Evolutionary conservation across 192 early-diverging fungal species (phyloP), one percentile per base, ranked within the genome.

Genomic region (Coemansia sp.): DNA sequence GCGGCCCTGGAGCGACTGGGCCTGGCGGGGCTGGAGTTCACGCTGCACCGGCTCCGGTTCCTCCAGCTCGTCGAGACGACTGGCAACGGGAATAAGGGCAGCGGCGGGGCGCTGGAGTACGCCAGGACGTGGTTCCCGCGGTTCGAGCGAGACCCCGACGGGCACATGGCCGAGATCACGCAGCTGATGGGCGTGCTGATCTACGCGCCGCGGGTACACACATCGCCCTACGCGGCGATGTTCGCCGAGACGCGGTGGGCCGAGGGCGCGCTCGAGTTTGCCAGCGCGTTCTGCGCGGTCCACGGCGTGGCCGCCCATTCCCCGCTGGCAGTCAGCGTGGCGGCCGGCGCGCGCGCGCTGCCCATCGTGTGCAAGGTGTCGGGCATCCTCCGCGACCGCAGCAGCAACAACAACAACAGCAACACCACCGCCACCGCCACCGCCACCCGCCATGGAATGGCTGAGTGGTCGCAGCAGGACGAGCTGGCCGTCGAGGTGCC

Each of bases 401-500:
- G 81, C 31, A n/a, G n/a, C n/a, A n/a, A n/a, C n/a, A n/a, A n/a
- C n/a, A n/a, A n/a, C n/a, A n/a, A n/a, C n/a, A n/a, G n/a, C n/a
- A n/a, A n/a, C n/a, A n/a, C n/a, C n/a, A n/a, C n/a, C n/a, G n/a
- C n/a, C n/a, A n/a, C n/a, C n/a, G n/a, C n/a, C n/a, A n/a, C n/a
- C n/a, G n/a, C n/a, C n/a, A n/a, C n/a, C n/a, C n/a, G n/a, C n/a
- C n/a, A n/a, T n/a, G n/a, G n/a, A n/a, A n/a, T n/a, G n/a, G 84
- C 85, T 8, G 95, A 95, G 75, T 97, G 94, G 95, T 88, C 88
- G 63, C 86, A 88, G 58, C 83, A 86, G 56, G 81, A 90, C 51
- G 97, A 99, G 65, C 80, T 99, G 27, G 88, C 97, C 0, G 90
- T 88, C 3, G 94, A 97, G 58, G 89, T 99, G 46, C 90, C 91